Evolutionary conservation across 441 rosid genomes (phyloP), one percentile per base, ranked within the genome.

Genomic region (Omphalea diandra): DNA sequence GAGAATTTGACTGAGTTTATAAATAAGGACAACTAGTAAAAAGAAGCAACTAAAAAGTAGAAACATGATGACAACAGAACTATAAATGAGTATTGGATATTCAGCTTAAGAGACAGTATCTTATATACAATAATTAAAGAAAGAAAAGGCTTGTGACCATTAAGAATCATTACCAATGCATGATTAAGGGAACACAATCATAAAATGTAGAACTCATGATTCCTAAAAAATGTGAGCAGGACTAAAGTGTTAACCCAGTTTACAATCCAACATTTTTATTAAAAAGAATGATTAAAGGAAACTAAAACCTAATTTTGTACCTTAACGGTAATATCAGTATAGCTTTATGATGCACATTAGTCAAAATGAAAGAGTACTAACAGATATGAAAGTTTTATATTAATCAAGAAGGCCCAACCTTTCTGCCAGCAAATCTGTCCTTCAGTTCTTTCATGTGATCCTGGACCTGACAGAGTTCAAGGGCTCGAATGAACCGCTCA

Each of bases 401-500:
- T 33, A 55, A 46, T 47, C 43, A 75, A 61, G 60, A 43, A 75
- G 50, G 62, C 65, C 79, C 24, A 73, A 86, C 90, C 90, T 86
- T 86, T 77, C 96, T 82, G 47, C 91, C 91, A 36, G 86, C 84
- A 76, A 90, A 88, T 77, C 90, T 87, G 56, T 82, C 86, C 72
- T 83, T 83, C 73, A 90, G 73, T 70, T 87, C 96, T 78, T 69
- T 86, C 36, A 90, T 86, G 81, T 86, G 93, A 27, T 84, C 83
- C 83, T 83, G 86, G 69, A 90, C 96, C 73, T 73, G 80, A 58
- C 76, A 80, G 61, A 82, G 78, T 32, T 84, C 88, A 68, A 90
- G 87, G 49, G 96, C 96, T 74, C 83, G 78, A 62, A 80, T 81
- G 82, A 90, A 90, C 52, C 91, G 86, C 18, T 87, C 89, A 46